Evolutionary conservation across 2,329 filamentous ascomycete genomes (phyloP), one percentile per base, ranked within the genome.

Genomic region (Annulohypoxylon truncatum): DNA sequence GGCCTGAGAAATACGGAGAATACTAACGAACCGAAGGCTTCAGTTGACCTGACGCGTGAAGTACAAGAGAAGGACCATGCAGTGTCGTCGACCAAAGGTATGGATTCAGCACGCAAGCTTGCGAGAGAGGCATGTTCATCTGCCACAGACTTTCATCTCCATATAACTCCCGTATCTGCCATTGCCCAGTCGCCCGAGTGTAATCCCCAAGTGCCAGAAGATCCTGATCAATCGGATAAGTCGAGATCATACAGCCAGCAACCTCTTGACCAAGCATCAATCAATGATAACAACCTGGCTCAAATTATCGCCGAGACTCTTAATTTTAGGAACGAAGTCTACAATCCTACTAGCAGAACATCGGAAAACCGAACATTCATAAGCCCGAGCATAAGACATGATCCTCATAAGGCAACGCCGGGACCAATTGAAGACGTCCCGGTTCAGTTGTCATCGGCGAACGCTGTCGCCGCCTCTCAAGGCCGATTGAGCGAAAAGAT

Each of bases 1-100:
- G 22, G n/a, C 5, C 44, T 75, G 4, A 68, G 68, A 53, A 60
- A 68, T 8, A 59, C 62, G 9, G 56, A 46, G 42, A 53, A 60
- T 18, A n/a, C 44, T 4, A 47, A 61, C 12, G 24, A 61, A 7
- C 4, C 46, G 12, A 35, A 31, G n/a, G 8, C 22, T 4, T 28
- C 7, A 8, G 26, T 13, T 35, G 10, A 15, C 22, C 9, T 26
- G 2, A 9, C 35, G 24, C 24, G 4, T 18, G n/a, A 24, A 15
- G 22, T 31, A 24, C 51, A 18, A 18, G 33, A 40, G 26, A 38
- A n/a, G 2, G 15, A 13, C 3, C n/a, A 20, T 10, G 10, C 1
- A 15, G 12, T 13, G 13, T 48, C 61, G 2, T 8, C n/a, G 3
- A 6, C 48, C 20, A 44, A 35, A 57, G 53, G 42, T 50, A 65